Evolutionary conservation across 2,329 filamentous ascomycete genomes (phyloP).

Genomic region (Diplodia mutila): DNA sequence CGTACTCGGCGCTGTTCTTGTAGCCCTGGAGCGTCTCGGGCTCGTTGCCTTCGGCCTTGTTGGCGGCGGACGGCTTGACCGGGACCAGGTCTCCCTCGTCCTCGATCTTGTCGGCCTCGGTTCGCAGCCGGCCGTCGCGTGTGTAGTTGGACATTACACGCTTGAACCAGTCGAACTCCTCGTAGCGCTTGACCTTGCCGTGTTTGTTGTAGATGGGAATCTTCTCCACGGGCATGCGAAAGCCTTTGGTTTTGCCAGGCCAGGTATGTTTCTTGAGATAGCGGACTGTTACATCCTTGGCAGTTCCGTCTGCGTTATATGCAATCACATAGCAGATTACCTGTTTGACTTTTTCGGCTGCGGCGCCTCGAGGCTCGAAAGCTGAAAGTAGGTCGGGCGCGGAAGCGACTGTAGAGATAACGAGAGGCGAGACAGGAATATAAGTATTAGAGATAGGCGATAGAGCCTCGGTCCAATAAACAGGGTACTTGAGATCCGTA

Average conservation of each 20-base stretch:
- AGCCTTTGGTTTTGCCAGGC: slow-evolving; percentile 88
- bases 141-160: slow-evolving; percentile 75
- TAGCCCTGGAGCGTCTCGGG: slow-evolving; percentile 77
- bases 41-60: slow-evolving; percentile 74
- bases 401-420: slow-evolving; percentile 48
- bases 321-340: slow-evolving; percentile 88
- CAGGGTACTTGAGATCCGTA: slow-evolving; percentile 77
- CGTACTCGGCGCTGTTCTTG: slow-evolving; percentile 82
- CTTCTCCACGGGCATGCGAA: slow-evolving; percentile 77
- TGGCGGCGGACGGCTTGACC: slow-evolving; percentile 61
- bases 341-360: slow-evolving; percentile 84
- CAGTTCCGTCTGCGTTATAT: slow-evolving; percentile 80
- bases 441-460: slow-evolving; percentile 81
- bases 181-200: slow-evolving; percentile 76
- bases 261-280: slow-evolving; percentile 82
- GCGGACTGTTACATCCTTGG: slow-evolving; percentile 91
- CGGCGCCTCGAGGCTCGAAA: slow-evolving; percentile 81
- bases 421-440: slow-evolving; percentile 73
- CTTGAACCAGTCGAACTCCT: slow-evolving; percentile 88
- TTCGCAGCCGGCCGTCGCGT: slow-evolving; percentile 58
- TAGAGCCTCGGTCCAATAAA: slow-evolving; percentile 91
- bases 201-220: slow-evolving; percentile 76
- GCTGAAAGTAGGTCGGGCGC: slow-evolving; percentile 64
- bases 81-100: slow-evolving; percentile 76
- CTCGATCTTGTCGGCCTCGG: slow-evolving; percentile 77